A percentile compares a stretch with the other conserved stretches of the same genome.
These are phyloP conservation scores for Suillus subaureus DNA, from an alignment of 768 basidiomycete genomes.

Conservation along the genomic window DNA sequence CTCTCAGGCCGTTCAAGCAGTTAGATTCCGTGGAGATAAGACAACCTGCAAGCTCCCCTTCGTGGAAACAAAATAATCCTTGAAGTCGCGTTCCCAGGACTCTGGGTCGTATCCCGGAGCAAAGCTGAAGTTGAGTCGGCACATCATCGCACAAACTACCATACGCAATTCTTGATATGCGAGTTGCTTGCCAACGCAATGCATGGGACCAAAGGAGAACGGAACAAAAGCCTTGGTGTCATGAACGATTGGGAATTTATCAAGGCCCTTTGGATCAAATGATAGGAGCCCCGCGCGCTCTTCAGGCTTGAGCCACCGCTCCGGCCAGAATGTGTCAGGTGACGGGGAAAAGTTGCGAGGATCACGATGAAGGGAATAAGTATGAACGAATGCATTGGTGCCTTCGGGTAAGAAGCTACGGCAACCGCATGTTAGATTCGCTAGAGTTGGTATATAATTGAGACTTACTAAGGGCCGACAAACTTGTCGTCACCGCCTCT, in stretches of 20 bases:
- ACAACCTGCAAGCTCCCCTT: slow-evolving; percentile 38
- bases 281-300: slow-evolving; percentile 28
- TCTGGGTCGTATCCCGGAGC: slow-evolving; percentile 38
- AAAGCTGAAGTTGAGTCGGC: slow-evolving; percentile 42
- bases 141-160: slow-evolving; percentile 40
- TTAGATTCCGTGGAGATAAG: slow-evolving; percentile 34
- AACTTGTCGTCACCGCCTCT: slow-evolving; percentile 38
- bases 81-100: slow-evolving; percentile 37
- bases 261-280: slow-evolving; percentile 23
- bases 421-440: slow-evolving; percentile 14
- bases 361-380: slow-evolving; percentile 48
- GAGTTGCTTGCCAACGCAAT: slow-evolving; percentile 47
- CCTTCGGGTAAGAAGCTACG: slow-evolving; percentile 46
- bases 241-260: slow-evolving; percentile 33
- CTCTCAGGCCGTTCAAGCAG: slow-evolving; percentile 20
- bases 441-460: slow-evolving; percentile 2
- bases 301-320: slow-evolving; percentile 42
- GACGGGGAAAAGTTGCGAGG: slow-evolving; percentile 47
- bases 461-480: slow-evolving; percentile 44
- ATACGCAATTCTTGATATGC: slow-evolving; percentile 46
- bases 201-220: slow-evolving; percentile 47
- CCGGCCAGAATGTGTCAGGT: slow-evolving; percentile 47
- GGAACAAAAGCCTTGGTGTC: slow-evolving; percentile 45
- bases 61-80: slow-evolving; percentile 41
- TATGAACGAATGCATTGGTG: slow-evolving; percentile 45